Evolutionary conservation across 805 yeast species (phyloP), one percentile per base, ranked within the genome.

Genomic region (Kuraishia ogatae): DNA sequence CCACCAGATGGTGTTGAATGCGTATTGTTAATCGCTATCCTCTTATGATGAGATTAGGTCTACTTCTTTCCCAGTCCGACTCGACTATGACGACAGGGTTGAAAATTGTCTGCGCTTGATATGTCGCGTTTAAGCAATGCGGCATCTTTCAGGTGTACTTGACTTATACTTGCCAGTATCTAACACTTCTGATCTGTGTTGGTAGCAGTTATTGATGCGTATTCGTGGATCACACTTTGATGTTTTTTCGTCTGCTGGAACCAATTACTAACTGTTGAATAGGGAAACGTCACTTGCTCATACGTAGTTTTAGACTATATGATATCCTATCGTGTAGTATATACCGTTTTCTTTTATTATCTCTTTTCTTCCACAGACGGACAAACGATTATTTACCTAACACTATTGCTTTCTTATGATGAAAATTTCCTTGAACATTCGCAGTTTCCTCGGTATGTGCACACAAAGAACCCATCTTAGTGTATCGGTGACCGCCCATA

Each of bases 401-500:
- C 23, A 39, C 2, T 7, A 19, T 57, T 59, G 71, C 57, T 65
- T 65, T 64, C 55, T 82, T 66, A 76, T 86, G 94, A 87, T 86
- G 92, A 86, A 82, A 76, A 76, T 73, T 72, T 76, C 84, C 85
- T 77, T 76, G 73, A 79, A 85, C 94, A 86, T 86, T 87, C 94
- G 93, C 94, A 87, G 94, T 87, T 86, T 87, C 92, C 93, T 82
- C 94, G 94, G 92, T 85, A 87, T 88, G 72, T 82, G 78, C 82
- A 84, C 91, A 79, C 73, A 74, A 74, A 72, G 90, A 86, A 85
- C 92, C 92, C 87, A 86, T 78, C 84, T 79, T 81, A 71, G 85
- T 82, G 78, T 77, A 81, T 72, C 90, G 75, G 91, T 87, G 92
- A 85, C 92, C 93, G 94, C 89, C 78, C 77, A 58, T 69, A 66